These are phyloP conservation scores for Phytophthora citrophthora DNA, from an alignment of 352 stramenopile genomes.

Conservation along the genomic window DNA sequence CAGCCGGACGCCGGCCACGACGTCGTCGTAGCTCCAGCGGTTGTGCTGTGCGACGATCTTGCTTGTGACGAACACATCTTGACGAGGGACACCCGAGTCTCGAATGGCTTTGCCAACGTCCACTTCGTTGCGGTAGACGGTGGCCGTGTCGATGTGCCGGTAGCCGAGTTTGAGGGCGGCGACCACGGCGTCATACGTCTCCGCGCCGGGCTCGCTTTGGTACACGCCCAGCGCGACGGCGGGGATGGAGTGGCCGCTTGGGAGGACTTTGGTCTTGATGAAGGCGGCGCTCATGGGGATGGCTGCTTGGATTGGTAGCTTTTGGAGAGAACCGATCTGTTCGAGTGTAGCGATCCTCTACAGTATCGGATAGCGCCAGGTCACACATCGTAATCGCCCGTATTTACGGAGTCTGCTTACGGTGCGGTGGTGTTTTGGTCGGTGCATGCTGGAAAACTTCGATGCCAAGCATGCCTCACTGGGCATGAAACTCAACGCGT, in stretches of 20 bases:
- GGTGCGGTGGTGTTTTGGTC: background rate
- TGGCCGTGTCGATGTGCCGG: slow-evolving; percentile 90
- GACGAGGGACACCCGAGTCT: slow-evolving; percentile 78
- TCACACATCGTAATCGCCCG: background rate
- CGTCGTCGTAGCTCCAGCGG: slow-evolving; percentile 74
- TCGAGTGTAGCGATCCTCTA: background rate
- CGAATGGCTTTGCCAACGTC: slow-evolving; percentile 78
- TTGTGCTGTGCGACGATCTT: slow-evolving; percentile 52
- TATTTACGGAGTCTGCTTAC: slow-evolving; percentile 1
- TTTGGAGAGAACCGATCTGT: background rate
- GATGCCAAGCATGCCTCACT: too few relatives aligned
- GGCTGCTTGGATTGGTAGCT: background rate
- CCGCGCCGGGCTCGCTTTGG: slow-evolving; percentile 49
- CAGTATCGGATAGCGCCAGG: too few relatives aligned
- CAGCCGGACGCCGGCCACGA: slow-evolving; percentile 53
- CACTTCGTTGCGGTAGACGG: slow-evolving; percentile 88
- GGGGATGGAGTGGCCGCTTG: slow-evolving; percentile 56
- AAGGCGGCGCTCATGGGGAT: slow-evolving; percentile 18
- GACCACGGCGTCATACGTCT: slow-evolving; percentile 69
- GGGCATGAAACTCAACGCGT: too few relatives aligned
- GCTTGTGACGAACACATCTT: slow-evolving; percentile 86
- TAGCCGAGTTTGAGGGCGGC: slow-evolving; percentile 78
- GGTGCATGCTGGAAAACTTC: too few relatives aligned
- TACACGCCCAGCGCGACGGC: slow-evolving; percentile 60
- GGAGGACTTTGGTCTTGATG: slow-evolving; percentile 41